Evolutionary conservation across 495 filamentous ascomycete species (phyloP).

Genomic region (Aspergillus wentii): DNA sequence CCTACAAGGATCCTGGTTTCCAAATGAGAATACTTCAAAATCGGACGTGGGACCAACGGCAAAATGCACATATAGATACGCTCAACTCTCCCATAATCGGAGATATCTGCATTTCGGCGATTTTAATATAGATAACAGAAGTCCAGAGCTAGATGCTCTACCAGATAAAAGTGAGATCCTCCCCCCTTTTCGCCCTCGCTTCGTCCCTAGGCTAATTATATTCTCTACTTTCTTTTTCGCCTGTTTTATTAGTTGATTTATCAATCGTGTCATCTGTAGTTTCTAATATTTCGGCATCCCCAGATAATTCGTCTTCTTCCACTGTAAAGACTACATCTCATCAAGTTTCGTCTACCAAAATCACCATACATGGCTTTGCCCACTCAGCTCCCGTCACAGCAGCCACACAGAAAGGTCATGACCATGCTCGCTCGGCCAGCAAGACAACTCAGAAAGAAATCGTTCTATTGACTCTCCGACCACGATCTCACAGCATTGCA

Average conservation of each 20-base stretch:
- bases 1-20: conserved; percentile 87
- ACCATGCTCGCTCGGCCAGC: conserved; percentile 31
- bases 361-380: conserved; percentile 79
- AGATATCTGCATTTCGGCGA: conserved; percentile 89
- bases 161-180: conserved; percentile 61
- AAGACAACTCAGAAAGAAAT: conserved; percentile 45
- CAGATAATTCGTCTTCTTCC: conserved; percentile 47
- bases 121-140: conserved; percentile 62
- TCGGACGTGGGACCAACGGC: conserved; percentile 32
- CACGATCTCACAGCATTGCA: conserved; percentile 73
- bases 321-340: conserved; percentile 47
- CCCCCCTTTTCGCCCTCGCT: background rate
- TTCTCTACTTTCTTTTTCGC: conserved; percentile 1
- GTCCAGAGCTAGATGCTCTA: conserved; percentile 70
- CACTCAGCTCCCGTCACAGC: conserved; percentile 19
- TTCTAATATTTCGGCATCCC: conserved; percentile 73
- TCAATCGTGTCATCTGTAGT: conserved; percentile 87
- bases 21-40: conserved; percentile 43
- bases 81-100: conserved; percentile 86
- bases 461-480: conserved; percentile 75
- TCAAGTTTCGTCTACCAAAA: conserved; percentile 67
- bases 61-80: conserved; percentile 64
- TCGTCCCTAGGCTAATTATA: background rate
- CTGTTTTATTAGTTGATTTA: conserved; percentile 61
- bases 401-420: conserved; percentile 20